A percentile compares a stretch with the other conserved stretches of the same genome.
Conservation (phyloP, 177 flowering plant species). For the Vitis hybrid region DNA sequence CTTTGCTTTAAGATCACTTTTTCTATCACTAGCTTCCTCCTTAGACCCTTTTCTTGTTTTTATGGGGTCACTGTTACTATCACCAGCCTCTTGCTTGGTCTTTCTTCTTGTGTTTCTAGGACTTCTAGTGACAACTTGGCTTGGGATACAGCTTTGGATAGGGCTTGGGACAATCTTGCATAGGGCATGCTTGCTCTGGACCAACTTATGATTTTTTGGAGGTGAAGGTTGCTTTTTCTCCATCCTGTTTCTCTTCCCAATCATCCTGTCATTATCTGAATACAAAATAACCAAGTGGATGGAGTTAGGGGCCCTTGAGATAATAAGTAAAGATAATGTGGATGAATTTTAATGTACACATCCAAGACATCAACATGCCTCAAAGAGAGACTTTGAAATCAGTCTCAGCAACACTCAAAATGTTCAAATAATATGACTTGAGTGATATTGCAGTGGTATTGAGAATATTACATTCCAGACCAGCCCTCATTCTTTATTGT, state of each 20-base stretch:
- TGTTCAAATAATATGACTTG: not conserved
- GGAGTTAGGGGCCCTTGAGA: not conserved
- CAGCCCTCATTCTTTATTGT: not conserved
- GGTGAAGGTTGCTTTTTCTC: slow-evolving; percentile 17
- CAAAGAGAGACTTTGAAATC: not conserved
- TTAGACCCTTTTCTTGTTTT: slow-evolving; percentile 14
- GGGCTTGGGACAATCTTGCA: slow-evolving; percentile 24
- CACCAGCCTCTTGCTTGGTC: slow-evolving; percentile 20
- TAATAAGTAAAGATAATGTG: no score
- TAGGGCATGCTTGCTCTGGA: slow-evolving; percentile 29
- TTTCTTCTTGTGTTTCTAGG: slow-evolving; percentile 2
- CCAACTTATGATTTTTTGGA: slow-evolving; percentile 19
- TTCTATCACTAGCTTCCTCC: slow-evolving; percentile 12
- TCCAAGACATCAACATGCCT: no score
- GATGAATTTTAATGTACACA: no score
- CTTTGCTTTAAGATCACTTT: slow-evolving; percentile 12
- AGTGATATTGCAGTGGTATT: not conserved
- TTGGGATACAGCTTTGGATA: not conserved
- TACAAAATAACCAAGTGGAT: not conserved
- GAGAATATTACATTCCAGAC: not conserved
- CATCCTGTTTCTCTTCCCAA: slow-evolving; percentile 21
- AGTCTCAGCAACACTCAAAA: not conserved
- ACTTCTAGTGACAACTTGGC: not conserved
- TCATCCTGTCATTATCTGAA: slow-evolving; percentile 31
- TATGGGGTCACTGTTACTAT: not conserved